Evolutionary conservation across 148 eudicot genomes (phyloP).

Genomic region (Fagopyrum tataricum): DNA sequence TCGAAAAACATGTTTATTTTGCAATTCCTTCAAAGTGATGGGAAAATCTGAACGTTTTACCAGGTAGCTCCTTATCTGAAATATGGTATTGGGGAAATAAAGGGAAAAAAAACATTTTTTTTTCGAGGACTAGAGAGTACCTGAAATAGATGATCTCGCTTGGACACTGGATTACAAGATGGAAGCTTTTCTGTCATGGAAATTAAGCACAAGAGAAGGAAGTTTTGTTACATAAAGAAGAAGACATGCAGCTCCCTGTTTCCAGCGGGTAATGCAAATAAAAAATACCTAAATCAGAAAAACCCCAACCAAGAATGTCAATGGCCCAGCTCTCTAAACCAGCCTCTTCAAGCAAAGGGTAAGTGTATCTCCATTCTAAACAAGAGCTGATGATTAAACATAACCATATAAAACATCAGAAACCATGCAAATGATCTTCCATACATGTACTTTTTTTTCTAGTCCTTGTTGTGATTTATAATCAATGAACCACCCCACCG

Average conservation of each 20-base stretch:
- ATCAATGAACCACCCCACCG: not conserved
- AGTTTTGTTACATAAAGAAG: not conserved
- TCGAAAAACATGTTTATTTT: not conserved
- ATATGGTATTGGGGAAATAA: not conserved
- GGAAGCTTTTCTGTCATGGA: conserved; percentile 53
- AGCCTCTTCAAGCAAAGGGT: conserved; percentile 87
- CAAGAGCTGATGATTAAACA: conserved; percentile 66
- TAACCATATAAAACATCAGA: not conserved
- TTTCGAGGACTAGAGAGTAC: conserved; percentile 29
- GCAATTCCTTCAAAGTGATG: not conserved
- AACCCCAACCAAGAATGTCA: conserved; percentile 96
- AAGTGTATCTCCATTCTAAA: conserved; percentile 89
- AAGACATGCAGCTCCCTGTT: not conserved
- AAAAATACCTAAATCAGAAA: conserved; percentile 70
- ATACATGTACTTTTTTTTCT: not conserved
- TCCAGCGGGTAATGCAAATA: not conserved
- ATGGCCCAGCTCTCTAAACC: conserved; percentile 85
- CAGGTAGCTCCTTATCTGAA: not conserved
- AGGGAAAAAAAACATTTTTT: not conserved
- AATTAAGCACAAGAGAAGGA: not conserved
- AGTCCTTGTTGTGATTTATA: not conserved
- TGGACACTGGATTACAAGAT: conserved; percentile 60
- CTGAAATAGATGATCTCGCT: conserved; percentile 88
- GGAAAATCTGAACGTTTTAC: not conserved
- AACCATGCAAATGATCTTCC: not conserved